Conservation (phyloP, 2,329 filamentous ascomycete species). For the Aureobasidium lini region DNA sequence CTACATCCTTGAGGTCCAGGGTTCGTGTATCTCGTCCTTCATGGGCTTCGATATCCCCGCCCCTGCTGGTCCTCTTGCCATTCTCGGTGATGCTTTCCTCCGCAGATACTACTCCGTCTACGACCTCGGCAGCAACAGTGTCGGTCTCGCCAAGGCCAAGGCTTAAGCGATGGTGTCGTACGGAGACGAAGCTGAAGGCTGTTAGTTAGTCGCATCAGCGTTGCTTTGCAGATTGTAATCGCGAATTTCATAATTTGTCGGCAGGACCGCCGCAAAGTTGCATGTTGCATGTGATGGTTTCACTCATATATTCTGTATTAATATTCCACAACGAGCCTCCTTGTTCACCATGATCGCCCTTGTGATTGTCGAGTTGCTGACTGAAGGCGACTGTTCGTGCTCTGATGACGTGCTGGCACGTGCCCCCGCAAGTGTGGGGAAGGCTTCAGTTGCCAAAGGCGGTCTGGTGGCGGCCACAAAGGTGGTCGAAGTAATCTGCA, state of each 20-base stretch:
- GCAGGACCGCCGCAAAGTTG: neutral
- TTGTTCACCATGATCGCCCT: too few species aligned
- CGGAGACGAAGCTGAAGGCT: neutral
- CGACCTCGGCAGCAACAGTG: slow-evolving; percentile 79
- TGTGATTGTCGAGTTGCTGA: neutral
- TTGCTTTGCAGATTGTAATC: slow-evolving; percentile 2
- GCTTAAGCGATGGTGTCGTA: neutral
- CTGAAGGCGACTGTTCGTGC: neutral
- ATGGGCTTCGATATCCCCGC: slow-evolving; percentile 86
- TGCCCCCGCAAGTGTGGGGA: neutral
- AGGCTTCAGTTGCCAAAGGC: neutral
- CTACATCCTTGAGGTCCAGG: slow-evolving; percentile 93
- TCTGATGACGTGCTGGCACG: neutral
- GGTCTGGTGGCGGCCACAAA: neutral
- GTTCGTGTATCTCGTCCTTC: slow-evolving; percentile 94
- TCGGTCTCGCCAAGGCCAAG: slow-evolving; percentile 84
- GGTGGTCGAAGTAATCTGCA: neutral
- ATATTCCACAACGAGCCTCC: neutral
- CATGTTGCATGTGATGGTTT: neutral
- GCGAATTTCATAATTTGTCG: neutral
- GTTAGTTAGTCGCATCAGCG: slow-evolving; percentile 1
- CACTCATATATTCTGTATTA: neutral
- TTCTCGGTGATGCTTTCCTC: slow-evolving; percentile 78
- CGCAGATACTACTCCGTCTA: slow-evolving; percentile 94
- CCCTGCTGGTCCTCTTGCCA: slow-evolving; percentile 83